These are phyloP conservation scores for Trametes meyenii DNA, from an alignment of 768 basidiomycete species.

Conservation along the genomic window DNA sequence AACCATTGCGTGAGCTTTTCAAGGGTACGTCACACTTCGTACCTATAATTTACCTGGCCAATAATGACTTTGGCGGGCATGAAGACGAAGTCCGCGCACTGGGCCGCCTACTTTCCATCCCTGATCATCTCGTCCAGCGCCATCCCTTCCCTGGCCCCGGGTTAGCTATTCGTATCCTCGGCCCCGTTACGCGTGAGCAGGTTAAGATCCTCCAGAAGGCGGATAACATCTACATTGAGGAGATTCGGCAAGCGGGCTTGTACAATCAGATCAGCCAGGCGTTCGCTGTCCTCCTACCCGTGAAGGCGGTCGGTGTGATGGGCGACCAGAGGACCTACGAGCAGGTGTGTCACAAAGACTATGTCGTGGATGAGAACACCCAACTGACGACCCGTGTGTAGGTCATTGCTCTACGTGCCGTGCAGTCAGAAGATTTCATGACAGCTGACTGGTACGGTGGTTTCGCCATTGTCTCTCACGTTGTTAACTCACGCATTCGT, in stretches of 20 bases:
- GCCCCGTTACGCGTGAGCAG: conserved; percentile 92
- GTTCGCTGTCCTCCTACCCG: conserved; percentile 94
- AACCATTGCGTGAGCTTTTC: conserved; percentile 96
- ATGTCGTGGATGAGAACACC: not conserved
- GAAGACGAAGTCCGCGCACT: conserved; percentile 94
- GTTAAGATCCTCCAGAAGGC: conserved; percentile 90
- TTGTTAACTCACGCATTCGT: not conserved
- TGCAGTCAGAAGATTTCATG: conserved; percentile 99
- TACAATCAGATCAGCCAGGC: conserved; percentile 96
- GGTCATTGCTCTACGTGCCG: conserved; percentile 94
- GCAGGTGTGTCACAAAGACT: conserved; percentile 53
- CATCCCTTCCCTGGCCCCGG: conserved; percentile 99
- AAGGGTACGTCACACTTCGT: conserved; percentile 62
- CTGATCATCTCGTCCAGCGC: conserved; percentile 89
- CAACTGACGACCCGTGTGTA: conserved; percentile 30
- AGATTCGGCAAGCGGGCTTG: conserved; percentile 89
- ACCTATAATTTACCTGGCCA: conserved; percentile 15
- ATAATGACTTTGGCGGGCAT: not conserved
- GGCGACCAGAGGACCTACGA: conserved; percentile 97
- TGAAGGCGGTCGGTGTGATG: conserved; percentile 97
- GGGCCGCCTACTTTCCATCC: conserved; percentile 89
- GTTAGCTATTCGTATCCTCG: conserved; percentile 96
- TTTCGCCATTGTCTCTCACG: not conserved
- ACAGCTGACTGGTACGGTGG: conserved; percentile 91
- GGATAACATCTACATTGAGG: conserved; percentile 96